Evolutionary conservation across 2,329 filamentous ascomycete species (phyloP).

Genomic region (Endothia cerciana): DNA sequence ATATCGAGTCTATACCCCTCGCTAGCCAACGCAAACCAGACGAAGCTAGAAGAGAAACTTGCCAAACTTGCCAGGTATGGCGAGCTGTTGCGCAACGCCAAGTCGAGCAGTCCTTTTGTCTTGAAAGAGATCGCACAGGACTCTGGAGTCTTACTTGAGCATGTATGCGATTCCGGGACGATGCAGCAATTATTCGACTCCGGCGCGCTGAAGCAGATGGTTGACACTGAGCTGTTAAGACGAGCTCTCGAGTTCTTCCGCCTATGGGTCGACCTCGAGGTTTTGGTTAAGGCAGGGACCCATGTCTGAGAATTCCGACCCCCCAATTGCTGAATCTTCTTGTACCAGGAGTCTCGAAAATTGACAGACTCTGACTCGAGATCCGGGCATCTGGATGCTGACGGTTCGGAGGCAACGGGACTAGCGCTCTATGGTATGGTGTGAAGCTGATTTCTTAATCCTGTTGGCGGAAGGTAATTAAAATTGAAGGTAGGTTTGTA

Average conservation of each 20-base stretch:
- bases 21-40: not conserved
- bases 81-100: not conserved
- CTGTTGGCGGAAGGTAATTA: not conserved
- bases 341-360: no score
- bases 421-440: not conserved
- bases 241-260: constrained; percentile 8
- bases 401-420: no score
- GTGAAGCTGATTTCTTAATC: not conserved
- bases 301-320: not conserved
- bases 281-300: not conserved
- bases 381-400: not conserved
- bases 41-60: constrained; percentile 4
- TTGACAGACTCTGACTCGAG: not conserved
- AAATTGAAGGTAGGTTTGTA: not conserved
- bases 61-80: not conserved
- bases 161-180: not conserved
- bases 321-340: not conserved
- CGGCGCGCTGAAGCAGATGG: constrained; percentile 1
- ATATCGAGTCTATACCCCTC: not conserved
- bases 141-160: not conserved
- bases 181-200: constrained; percentile 11
- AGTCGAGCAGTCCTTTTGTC: not conserved
- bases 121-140: not conserved
- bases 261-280: not conserved
- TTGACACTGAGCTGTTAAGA: constrained; percentile 1